phyloP scores from a whole-genome alignment of 192 early-diverging fungal genomes.

The Bifiguratus adelaidae region DNA sequence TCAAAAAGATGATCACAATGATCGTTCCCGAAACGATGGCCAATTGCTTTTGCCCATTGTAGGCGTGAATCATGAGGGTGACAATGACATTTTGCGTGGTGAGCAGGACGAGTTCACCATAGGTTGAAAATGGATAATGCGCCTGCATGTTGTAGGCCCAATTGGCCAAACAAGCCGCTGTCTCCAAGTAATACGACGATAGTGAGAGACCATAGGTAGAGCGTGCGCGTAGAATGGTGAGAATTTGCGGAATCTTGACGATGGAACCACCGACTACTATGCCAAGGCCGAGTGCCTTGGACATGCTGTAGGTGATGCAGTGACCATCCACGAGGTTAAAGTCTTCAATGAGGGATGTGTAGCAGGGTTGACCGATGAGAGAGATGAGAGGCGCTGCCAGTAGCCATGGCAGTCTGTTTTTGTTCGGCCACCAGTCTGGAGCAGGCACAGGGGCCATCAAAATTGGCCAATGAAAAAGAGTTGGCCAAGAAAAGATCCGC shows the following conservation, averaged over 20 bases:
- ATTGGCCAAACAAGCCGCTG: conserved; percentile 61
- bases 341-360: conserved; percentile 56
- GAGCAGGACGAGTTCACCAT: conserved; percentile 78
- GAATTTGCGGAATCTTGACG: conserved; percentile 93
- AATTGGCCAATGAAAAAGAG: no score
- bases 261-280: conserved; percentile 90
- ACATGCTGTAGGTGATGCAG: conserved; percentile 76
- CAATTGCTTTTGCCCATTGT: conserved; percentile 31
- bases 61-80: conserved; percentile 50
- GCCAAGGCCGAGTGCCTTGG: conserved; percentile 88
- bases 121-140: conserved; percentile 82
- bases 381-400: conserved; percentile 50
- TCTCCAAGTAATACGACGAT: conserved; percentile 72
- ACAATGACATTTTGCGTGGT: conserved; percentile 77
- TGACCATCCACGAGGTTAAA: conserved; percentile 51
- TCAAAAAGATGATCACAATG: conserved; percentile 39
- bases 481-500: no score
- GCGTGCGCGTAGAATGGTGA: conserved; percentile 67
- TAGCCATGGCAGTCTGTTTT: conserved; percentile 46
- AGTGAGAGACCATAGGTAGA: conserved; percentile 78
- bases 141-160: conserved; percentile 82
- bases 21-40: conserved; percentile 29
- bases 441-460: neutral
- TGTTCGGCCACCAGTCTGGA: neutral
- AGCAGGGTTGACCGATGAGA: conserved; percentile 79